Conservation (phyloP, 1,139 yeast species). For the Schwanniomyces etchellsii region DNA sequence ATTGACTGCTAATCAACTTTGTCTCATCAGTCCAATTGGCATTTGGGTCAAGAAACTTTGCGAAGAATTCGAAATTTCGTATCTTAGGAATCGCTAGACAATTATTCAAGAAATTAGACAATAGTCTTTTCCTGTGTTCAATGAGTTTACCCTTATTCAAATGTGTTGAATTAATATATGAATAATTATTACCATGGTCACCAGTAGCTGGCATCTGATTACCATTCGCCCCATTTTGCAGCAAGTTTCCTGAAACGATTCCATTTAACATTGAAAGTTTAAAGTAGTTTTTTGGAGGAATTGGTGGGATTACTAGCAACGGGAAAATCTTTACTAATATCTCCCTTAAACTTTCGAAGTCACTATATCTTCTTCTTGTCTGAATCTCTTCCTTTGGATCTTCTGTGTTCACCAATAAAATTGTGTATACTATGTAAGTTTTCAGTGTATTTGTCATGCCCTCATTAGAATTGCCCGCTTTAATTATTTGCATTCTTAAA, state of each 20-base stretch:
- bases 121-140: slow-evolving; percentile 69
- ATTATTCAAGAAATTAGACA: slow-evolving; percentile 72
- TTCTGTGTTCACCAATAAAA: slow-evolving; percentile 39
- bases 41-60: slow-evolving; percentile 79
- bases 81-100: slow-evolving; percentile 58
- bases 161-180: slow-evolving; percentile 42
- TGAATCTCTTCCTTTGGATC: slow-evolving; percentile 41
- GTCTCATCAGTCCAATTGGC: slow-evolving; percentile 67
- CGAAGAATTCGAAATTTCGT: slow-evolving; percentile 56
- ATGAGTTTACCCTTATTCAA: slow-evolving; percentile 36
- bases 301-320: slow-evolving; percentile 80
- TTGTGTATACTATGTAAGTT: slow-evolving; percentile 76
- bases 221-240: slow-evolving; percentile 7
- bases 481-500: slow-evolving; percentile 52
- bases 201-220: slow-evolving; percentile 4
- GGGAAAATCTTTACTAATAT: slow-evolving; percentile 73
- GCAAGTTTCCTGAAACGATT: slow-evolving; percentile 16
- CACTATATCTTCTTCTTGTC: slow-evolving; percentile 84
- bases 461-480: slow-evolving; percentile 77
- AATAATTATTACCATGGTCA: slow-evolving; percentile 14
- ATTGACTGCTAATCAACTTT: slow-evolving; percentile 29
- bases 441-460: slow-evolving; percentile 55
- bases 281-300: slow-evolving; percentile 80
- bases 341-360: slow-evolving; percentile 77
- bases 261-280: slow-evolving; percentile 33